phyloP scores from a whole-genome alignment of 2,329 filamentous ascomycete species.

The Rutstroemia sp. region DNA sequence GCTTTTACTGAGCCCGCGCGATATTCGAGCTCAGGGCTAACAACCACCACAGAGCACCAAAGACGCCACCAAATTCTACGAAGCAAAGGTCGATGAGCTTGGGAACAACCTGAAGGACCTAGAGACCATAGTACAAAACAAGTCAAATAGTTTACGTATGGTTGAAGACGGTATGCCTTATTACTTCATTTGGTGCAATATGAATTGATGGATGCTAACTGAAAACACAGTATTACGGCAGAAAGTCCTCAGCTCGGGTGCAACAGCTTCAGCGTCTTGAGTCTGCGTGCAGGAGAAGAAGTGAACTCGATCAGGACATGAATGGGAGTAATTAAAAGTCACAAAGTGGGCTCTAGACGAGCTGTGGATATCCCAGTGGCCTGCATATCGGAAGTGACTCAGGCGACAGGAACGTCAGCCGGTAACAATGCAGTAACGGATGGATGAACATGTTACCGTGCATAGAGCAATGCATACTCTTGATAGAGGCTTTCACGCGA shows the following conservation, averaged over 20 bases:
- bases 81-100: slow-evolving; percentile 59
- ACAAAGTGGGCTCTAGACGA: no score
- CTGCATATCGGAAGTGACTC: no score
- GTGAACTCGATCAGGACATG: no score
- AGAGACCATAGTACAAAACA: slow-evolving; percentile 62
- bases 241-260: slow-evolving; percentile 41
- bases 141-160: slow-evolving; percentile 76
- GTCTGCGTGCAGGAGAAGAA: no score
- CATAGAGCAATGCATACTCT: background rate
- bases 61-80: slow-evolving; percentile 61
- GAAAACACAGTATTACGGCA: slow-evolving; percentile 40
- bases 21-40: background rate
- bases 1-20: no score
- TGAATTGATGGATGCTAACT: slow-evolving; percentile 10
- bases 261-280: slow-evolving; percentile 29
- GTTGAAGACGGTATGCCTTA: slow-evolving; percentile 70
- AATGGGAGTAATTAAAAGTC: no score
- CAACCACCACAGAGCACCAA: slow-evolving; percentile 36
- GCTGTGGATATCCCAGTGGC: no score
- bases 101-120: slow-evolving; percentile 58
- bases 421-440: background rate
- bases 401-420: no score
- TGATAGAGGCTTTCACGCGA: background rate
- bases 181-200: background rate
- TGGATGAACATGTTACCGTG: background rate